These are phyloP conservation scores for Pseudoperonospora humuli DNA, from an alignment of 352 stramenopile species.

Conservation along the genomic window DNA sequence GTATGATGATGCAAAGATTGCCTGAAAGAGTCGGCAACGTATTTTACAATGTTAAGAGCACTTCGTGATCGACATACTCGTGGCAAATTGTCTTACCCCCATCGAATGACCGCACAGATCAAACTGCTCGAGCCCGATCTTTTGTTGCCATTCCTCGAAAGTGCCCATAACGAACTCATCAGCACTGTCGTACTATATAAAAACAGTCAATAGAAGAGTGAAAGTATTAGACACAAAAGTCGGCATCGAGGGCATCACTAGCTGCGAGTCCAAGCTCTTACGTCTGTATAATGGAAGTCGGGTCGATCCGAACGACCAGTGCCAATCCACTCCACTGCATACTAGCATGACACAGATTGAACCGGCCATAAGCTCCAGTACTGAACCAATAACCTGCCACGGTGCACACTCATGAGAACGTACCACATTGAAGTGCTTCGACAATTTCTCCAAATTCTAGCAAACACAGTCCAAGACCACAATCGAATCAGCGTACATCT, in stretches of 20 bases:
- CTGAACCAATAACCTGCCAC: background rate
- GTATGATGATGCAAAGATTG: conserved; percentile 79
- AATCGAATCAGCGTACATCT: conserved; percentile 1
- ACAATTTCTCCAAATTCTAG: conserved; percentile 62
- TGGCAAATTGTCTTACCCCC: conserved; percentile 33
- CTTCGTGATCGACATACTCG: background rate
- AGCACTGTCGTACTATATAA: conserved; percentile 58
- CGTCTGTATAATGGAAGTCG: conserved; percentile 60
- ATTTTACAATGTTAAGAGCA: background rate
- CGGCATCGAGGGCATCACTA: background rate
- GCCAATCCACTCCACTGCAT: conserved; percentile 81
- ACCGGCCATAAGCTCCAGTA: background rate
- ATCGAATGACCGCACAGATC: conserved; percentile 76
- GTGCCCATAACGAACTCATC: conserved; percentile 60
- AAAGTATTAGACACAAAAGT: background rate
- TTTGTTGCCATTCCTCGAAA: conserved; percentile 74
- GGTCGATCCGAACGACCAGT: conserved; percentile 71
- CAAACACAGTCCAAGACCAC: background rate
- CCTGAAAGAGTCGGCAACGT: conserved; percentile 20
- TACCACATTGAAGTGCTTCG: conserved; percentile 82
- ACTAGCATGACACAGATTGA: conserved; percentile 26
- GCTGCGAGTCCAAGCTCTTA: conserved; percentile 15
- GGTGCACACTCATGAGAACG: no score
- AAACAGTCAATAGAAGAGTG: background rate
- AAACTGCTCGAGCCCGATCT: conserved; percentile 62